Evolutionary conservation across 2,329 filamentous ascomycete species (phyloP).

Genomic region (Chrysosphaeria jannelii): DNA sequence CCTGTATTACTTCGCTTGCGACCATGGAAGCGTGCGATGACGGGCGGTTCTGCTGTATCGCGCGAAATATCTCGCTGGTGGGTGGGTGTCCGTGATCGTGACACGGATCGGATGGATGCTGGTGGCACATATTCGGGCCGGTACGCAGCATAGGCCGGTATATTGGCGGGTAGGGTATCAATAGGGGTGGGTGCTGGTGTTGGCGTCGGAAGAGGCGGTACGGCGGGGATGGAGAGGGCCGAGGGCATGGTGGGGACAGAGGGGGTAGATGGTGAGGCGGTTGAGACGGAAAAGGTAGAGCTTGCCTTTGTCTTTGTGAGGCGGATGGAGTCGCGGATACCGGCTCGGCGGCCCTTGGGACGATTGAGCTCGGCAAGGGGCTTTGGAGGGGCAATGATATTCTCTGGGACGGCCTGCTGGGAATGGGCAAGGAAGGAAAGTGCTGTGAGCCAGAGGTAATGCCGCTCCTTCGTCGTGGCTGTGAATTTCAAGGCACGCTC

Average conservation of each 20-base stretch:
- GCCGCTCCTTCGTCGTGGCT: slow-evolving; percentile 49
- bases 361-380: slow-evolving; percentile 19
- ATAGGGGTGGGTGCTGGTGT: slow-evolving; percentile 6
- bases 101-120: slow-evolving; percentile 4
- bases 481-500: slow-evolving; percentile 90
- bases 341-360: slow-evolving; percentile 17
- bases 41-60: slow-evolving; percentile 39
- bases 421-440: slow-evolving; percentile 87
- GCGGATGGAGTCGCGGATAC: slow-evolving; percentile 67
- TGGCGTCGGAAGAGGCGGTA: slow-evolving; percentile 4
- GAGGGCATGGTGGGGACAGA: slow-evolving; percentile 4
- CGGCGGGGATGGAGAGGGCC: slow-evolving; percentile 1
- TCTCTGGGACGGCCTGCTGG: slow-evolving; percentile 48
- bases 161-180: slow-evolving; percentile 18
- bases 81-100: slow-evolving; percentile 7
- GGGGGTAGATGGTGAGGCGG: too few relatives aligned
- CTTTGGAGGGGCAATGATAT: slow-evolving; percentile 22
- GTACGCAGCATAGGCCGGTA: slow-evolving; percentile 15
- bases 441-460: slow-evolving; percentile 84
- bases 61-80: slow-evolving; percentile 19
- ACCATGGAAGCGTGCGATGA: slow-evolving; percentile 48
- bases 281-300: too few relatives aligned
- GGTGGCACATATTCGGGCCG: slow-evolving; percentile 7
- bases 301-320: slow-evolving; percentile 45
- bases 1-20: slow-evolving; percentile 79